A percentile compares a stretch with the other conserved stretches of the same genome.
Conservation (phyloP, 352 stramenopile genomes). For the Stramenopiles sp. region DNA sequence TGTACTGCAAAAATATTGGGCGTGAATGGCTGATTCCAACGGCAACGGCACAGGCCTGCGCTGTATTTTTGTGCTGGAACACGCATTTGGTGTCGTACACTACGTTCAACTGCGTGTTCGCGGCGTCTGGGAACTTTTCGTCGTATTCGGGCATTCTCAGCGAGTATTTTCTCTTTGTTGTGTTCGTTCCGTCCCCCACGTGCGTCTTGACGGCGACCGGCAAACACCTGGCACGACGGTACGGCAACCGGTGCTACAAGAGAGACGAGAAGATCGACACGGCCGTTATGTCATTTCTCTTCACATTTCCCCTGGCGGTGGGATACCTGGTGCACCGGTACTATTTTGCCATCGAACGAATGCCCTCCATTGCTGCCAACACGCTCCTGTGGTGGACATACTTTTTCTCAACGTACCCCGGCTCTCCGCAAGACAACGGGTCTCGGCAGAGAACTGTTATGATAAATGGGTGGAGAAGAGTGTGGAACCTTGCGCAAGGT, state of each 20-base stretch:
- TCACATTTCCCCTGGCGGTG: not conserved
- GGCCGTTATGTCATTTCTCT: not conserved
- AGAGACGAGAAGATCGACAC: not conserved
- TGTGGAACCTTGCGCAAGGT: not conserved
- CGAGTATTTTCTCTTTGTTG: not conserved
- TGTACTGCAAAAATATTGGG: not conserved
- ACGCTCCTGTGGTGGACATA: not conserved
- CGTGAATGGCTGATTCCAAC: not conserved
- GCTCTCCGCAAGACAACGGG: not conserved
- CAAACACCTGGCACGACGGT: not conserved
- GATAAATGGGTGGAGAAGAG: not conserved
- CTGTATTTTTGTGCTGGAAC: not conserved
- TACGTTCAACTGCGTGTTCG: not conserved
- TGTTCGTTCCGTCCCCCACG: not conserved
- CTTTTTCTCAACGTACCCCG: not conserved
- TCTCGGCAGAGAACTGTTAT: not conserved
- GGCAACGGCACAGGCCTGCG: not conserved
- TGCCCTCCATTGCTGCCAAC: not conserved
- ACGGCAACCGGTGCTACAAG: not conserved
- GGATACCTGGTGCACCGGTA: not conserved
- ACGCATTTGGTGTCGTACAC: not conserved
- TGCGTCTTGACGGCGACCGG: not conserved
- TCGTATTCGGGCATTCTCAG: not conserved
- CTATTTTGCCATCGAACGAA: not conserved
- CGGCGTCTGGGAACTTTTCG: not conserved